phyloP scores from a whole-genome alignment of 2,329 filamentous ascomycete species.

The Sarocladiaceae sp. region DNA sequence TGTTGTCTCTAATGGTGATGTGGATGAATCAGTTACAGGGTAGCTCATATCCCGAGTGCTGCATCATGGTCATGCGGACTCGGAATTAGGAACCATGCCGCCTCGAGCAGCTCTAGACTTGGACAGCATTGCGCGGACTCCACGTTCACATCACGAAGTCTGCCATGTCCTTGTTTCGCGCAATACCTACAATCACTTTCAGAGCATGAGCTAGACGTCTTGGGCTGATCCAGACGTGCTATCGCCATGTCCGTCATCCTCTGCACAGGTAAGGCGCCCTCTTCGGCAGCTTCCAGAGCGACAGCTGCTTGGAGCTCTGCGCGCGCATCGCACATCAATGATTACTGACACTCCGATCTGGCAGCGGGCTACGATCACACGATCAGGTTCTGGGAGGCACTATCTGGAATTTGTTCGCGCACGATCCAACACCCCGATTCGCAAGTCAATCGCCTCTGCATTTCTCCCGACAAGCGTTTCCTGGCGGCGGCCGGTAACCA shows the following conservation, averaged over 20 bases:
- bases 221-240: slow-evolving; percentile 7
- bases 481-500: slow-evolving; percentile 77
- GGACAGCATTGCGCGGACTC: background rate
- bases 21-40: background rate
- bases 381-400: slow-evolving; percentile 88
- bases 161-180: background rate
- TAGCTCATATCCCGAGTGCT: background rate
- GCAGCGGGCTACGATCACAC: slow-evolving; percentile 60
- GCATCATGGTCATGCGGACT: background rate
- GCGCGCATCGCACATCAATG: too few relatives aligned
- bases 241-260: slow-evolving; percentile 56
- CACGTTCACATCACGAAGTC: background rate
- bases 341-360: background rate
- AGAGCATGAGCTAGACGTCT: slow-evolving; percentile 9
- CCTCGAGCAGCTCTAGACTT: background rate
- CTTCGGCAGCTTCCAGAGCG: background rate
- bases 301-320: background rate
- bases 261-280: slow-evolving; percentile 49
- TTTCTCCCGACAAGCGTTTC: slow-evolving; percentile 95
- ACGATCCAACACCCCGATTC: slow-evolving; percentile 98
- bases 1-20: too few relatives aligned
- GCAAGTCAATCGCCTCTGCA: slow-evolving; percentile 96
- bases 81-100: slow-evolving; percentile 1
- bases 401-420: slow-evolving; percentile 95
- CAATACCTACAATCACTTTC: background rate